phyloP scores from a whole-genome alignment of 495 filamentous ascomycete genomes.

The Neurospora sp. region DNA sequence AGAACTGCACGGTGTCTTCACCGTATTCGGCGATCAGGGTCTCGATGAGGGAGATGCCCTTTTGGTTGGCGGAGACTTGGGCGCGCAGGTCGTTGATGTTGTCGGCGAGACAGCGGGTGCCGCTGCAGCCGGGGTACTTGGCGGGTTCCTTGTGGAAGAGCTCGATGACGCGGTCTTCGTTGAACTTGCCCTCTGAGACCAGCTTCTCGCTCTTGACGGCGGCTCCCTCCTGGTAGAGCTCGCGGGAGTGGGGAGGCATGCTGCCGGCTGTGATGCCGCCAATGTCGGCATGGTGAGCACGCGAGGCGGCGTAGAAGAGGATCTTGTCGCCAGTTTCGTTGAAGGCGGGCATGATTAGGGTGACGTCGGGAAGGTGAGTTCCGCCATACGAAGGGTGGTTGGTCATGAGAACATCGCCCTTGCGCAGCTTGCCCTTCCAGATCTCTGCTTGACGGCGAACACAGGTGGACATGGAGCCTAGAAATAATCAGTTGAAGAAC shows the following conservation, averaged over 20 bases:
- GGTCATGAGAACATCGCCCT: slow-evolving; percentile 87
- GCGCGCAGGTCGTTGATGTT: slow-evolving; percentile 96
- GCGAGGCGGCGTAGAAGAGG: slow-evolving; percentile 91
- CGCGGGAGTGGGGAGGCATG: slow-evolving; percentile 91
- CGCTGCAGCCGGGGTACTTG: slow-evolving; percentile 75
- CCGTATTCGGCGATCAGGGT: slow-evolving; percentile 82
- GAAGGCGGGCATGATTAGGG: slow-evolving; percentile 89
- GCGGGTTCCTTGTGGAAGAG: slow-evolving; percentile 78
- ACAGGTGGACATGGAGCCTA: slow-evolving; percentile 76
- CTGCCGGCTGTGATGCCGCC: slow-evolving; percentile 91
- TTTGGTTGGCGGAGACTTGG: slow-evolving; percentile 92
- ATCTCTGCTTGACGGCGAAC: slow-evolving; percentile 88
- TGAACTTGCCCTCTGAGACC: slow-evolving; percentile 79
- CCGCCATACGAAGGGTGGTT: slow-evolving; percentile 95
- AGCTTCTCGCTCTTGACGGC: slow-evolving; percentile 91
- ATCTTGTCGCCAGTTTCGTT: slow-evolving; percentile 65
- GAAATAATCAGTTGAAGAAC: not conserved
- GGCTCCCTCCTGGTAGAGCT: slow-evolving; percentile 90
- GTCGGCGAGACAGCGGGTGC: slow-evolving; percentile 82
- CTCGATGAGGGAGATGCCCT: slow-evolving; percentile 85
- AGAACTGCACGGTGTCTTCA: slow-evolving; percentile 84
- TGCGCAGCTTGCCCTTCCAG: slow-evolving; percentile 81
- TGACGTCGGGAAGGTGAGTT: slow-evolving; percentile 76
- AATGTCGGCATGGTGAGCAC: slow-evolving; percentile 95
- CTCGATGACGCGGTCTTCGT: slow-evolving; percentile 79